A percentile compares a stretch with the other conserved stretches of the same genome.
phyloP scores from a whole-genome alignment of 371 early-diverging fungal species.

The Gilbertella persicaria region DNA sequence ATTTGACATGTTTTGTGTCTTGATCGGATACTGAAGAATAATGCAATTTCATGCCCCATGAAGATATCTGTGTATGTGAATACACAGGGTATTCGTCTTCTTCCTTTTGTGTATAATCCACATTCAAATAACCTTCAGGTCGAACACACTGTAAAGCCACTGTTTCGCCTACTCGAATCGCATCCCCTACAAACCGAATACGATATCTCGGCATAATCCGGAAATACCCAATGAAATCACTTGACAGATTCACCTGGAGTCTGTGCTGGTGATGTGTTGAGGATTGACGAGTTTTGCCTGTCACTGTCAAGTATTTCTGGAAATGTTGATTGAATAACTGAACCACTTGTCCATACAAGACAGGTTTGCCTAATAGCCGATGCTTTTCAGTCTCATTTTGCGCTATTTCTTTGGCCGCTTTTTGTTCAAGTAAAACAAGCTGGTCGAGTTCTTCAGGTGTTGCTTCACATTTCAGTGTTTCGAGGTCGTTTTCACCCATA shows the following conservation, averaged over 20 bases:
- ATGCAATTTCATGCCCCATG: slow-evolving; percentile 42
- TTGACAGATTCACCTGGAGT: slow-evolving; percentile 48
- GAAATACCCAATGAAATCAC: slow-evolving; percentile 46
- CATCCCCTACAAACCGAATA: slow-evolving; percentile 60
- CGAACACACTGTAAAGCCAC: slow-evolving; percentile 55
- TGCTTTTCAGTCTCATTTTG: slow-evolving; percentile 42
- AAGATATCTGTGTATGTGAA: slow-evolving; percentile 34
- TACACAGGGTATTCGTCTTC: slow-evolving; percentile 32
- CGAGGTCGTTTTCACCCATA: slow-evolving; percentile 27
- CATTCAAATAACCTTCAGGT: slow-evolving; percentile 54
- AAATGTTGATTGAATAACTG: slow-evolving; percentile 53
- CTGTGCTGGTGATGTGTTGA: slow-evolving; percentile 1
- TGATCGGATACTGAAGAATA: slow-evolving; percentile 22
- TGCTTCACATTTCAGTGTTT: slow-evolving; percentile 22
- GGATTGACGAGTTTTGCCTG: slow-evolving; percentile 36
- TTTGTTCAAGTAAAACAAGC: slow-evolving; percentile 22
- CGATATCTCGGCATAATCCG: slow-evolving; percentile 57
- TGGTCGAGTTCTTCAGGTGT: slow-evolving; percentile 30
- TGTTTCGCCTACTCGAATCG: slow-evolving; percentile 52
- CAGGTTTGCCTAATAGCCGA: slow-evolving; percentile 47
- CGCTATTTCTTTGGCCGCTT: slow-evolving; percentile 33
- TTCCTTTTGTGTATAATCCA: slow-evolving; percentile 16
- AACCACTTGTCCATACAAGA: slow-evolving; percentile 56
- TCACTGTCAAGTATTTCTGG: slow-evolving; percentile 50
- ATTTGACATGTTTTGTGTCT: slow-evolving; percentile 25